phyloP scores from a whole-genome alignment of 768 basidiomycete species.

The Lactifluus echinatus region DNA sequence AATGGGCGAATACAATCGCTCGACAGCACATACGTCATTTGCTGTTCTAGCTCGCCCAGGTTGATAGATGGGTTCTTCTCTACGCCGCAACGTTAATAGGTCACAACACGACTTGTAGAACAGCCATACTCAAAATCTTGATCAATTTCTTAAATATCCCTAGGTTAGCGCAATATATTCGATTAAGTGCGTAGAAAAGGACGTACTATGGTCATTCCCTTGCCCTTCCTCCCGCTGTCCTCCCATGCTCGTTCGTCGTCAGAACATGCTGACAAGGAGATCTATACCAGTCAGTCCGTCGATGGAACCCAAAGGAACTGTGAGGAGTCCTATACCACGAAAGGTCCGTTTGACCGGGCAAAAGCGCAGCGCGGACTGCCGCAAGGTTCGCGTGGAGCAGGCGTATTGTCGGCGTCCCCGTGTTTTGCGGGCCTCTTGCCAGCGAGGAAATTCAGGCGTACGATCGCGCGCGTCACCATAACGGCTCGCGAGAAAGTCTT shows the following conservation, averaged over 20 bases:
- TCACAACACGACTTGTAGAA: not conserved
- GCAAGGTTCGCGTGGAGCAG: not conserved
- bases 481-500: not conserved
- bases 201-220: conserved; percentile 15
- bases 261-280: conserved; percentile 11
- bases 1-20: not conserved
- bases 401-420: not conserved
- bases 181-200: not conserved
- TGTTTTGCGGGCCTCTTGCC: not conserved
- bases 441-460: not conserved
- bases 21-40: conserved; percentile 3
- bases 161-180: not conserved
- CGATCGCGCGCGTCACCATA: not conserved
- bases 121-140: not conserved
- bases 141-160: not conserved
- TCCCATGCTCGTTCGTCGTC: conserved; percentile 8
- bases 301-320: not conserved
- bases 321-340: not conserved
- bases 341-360: not conserved
- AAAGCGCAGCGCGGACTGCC: not conserved
- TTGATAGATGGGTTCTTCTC: conserved; percentile 4
- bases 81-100: not conserved
- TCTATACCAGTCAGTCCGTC: not conserved
- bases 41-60: not conserved
- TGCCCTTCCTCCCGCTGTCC: conserved; percentile 3